These are phyloP conservation scores for Trichocomaceae sp. DNA, from an alignment of 2,329 filamentous ascomycete species.

Conservation along the genomic window DNA sequence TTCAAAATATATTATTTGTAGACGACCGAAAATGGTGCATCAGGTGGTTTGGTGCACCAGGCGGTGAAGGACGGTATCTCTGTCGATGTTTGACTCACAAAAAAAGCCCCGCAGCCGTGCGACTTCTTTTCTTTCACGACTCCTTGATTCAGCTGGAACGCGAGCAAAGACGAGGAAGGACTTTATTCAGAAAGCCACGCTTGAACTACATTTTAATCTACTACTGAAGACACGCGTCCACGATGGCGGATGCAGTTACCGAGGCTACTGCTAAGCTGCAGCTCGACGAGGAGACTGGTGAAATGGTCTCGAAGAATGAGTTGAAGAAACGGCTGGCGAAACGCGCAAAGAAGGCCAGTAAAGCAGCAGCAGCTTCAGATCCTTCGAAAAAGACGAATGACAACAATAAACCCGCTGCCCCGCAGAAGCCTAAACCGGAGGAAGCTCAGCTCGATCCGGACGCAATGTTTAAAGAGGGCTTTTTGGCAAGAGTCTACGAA, in stretches of 20 bases:
- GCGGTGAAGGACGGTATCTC: no score
- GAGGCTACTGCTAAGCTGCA: constrained; percentile 50
- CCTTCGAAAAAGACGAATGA: not conserved
- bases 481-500: constrained; percentile 65
- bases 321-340: constrained; percentile 57
- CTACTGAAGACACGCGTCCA: not conserved
- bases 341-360: constrained; percentile 19
- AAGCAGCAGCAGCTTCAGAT: not conserved
- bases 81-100: not conserved
- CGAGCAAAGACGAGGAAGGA: no score
- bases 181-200: no score
- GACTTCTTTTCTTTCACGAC: not conserved
- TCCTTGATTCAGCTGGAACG: no score
- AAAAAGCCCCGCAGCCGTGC: not conserved
- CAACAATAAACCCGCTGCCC: not conserved
- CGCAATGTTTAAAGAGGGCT: constrained; percentile 73
- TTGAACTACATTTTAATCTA: not conserved
- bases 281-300: constrained; percentile 58
- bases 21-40: no score
- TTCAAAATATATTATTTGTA: no score
- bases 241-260: constrained; percentile 15
- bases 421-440: constrained; percentile 4
- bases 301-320: constrained; percentile 59
- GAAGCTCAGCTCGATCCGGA: constrained; percentile 8
- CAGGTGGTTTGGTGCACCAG: no score